Evolutionary conservation across 257 asterid species (phyloP).

Genomic region (Nicotiana noctiflora): DNA sequence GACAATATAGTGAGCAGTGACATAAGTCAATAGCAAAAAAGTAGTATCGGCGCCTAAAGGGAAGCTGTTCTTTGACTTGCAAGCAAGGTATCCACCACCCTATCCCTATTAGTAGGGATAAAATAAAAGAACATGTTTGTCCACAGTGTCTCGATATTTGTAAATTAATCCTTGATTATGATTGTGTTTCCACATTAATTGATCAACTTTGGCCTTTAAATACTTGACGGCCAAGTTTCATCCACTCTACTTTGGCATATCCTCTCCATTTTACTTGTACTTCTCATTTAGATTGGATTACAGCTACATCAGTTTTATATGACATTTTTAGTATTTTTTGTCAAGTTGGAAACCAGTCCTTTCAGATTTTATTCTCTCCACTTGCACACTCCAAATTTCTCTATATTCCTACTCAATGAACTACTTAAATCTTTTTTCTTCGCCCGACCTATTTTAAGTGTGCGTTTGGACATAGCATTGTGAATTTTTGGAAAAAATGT

Average conservation of each 20-base stretch:
- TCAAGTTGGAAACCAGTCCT: background rate
- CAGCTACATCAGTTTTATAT: background rate
- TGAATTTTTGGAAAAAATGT: too few species aligned
- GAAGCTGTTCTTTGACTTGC: conserved; percentile 16
- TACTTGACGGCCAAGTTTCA: background rate
- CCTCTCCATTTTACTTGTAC: background rate
- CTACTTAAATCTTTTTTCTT: background rate
- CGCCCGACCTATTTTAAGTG: background rate
- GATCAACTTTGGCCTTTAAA: background rate
- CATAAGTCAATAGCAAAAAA: conserved; percentile 3
- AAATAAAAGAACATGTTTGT: background rate
- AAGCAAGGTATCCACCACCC: conserved; percentile 12
- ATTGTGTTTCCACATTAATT: background rate
- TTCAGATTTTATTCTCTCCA: background rate
- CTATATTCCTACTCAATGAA: background rate
- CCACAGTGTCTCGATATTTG: background rate
- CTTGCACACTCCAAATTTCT: too few species aligned
- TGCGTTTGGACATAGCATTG: too few species aligned
- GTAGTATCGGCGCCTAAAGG: conserved; percentile 6
- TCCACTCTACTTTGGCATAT: background rate
- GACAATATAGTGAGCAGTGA: background rate
- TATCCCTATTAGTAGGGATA: background rate
- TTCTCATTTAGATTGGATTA: background rate
- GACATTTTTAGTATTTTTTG: background rate
- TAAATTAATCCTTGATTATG: background rate